Base-by-base conservation (phyloP, 75 land plant species). In the Sequoiadendron giganteum region DNA sequence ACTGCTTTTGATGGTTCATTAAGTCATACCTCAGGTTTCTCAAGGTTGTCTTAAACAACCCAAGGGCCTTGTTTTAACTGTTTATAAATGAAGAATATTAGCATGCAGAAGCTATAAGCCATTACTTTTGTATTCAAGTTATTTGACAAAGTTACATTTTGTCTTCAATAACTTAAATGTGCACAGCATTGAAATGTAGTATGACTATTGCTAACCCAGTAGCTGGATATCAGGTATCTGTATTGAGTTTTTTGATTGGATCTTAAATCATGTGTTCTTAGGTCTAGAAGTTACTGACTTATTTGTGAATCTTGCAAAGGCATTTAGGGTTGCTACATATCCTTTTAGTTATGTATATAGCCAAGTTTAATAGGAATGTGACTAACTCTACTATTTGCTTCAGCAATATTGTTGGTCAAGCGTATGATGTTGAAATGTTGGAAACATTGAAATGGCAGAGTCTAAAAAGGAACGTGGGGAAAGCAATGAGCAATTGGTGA, bases 401-500 rank as follows among this genome's bases (percentile, higher is more conserved):
- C 43, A 82, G 84, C 16, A 7, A 45, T 45, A 82, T n/a, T 43
- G 77, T 75, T 75, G 38, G 82, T 79, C 82, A 79, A 79, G 47
- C 28, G 42, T 79, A 30, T 47, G 3, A 47, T 82, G 30, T n/a
- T 82, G 49, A 82, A 81, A 3, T 82, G 15, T 47, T 82, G 84
- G 13, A 45, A 82, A 47, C 84, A 47, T 82, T 82, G 84, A 47
- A 45, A 45, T 45, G 32, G 5, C 54, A 82, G 84, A 82, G 84
- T 45, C 30, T 47, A 82, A 3, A 28, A 49, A 43, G 47, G 15
- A 8, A 45, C 11, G 84, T 10, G 30, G 0, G 15, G 84, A 45
- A 45, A 47, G 13, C 15, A 47, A 82, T 36, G 30, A 82, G 52
- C 49, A 82, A 28, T 82, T n/a, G 14, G 34, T 2, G 30, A 28